phyloP scores from a whole-genome alignment of 2,329 filamentous ascomycete species.

The Penicillium freii region DNA sequence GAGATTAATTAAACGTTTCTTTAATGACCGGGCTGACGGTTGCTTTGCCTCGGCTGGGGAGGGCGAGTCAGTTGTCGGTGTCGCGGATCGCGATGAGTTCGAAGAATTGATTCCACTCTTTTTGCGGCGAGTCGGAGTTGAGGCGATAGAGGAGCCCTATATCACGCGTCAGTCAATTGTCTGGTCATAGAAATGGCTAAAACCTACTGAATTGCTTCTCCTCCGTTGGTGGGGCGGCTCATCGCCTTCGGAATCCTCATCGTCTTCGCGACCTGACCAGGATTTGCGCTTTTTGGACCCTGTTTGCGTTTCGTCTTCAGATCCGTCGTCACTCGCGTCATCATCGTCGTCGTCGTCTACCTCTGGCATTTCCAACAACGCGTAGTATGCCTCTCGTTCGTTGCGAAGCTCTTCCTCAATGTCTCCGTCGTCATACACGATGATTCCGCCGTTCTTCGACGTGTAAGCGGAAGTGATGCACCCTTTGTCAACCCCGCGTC shows the following conservation, averaged over 20 bases:
- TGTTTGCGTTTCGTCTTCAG: slow-evolving; percentile 52
- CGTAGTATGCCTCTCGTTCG: slow-evolving; percentile 79
- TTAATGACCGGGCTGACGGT: slow-evolving; percentile 69
- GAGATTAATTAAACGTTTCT: slow-evolving; percentile 70
- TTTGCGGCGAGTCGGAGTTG: slow-evolving; percentile 44
- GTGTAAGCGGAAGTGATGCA: slow-evolving; percentile 70
- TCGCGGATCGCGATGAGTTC: slow-evolving; percentile 48
- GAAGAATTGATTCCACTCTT: slow-evolving; percentile 42
- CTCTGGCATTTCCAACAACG: slow-evolving; percentile 87
- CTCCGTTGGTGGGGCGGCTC: slow-evolving; percentile 75
- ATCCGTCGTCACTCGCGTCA: slow-evolving; percentile 59
- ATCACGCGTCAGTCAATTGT: slow-evolving; percentile 14
- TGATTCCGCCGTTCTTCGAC: slow-evolving; percentile 78
- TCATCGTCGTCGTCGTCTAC: slow-evolving; percentile 74
- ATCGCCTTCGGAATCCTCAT: slow-evolving; percentile 66
- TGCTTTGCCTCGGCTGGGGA: slow-evolving; percentile 50
- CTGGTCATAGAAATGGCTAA: not conserved
- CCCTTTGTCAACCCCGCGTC: slow-evolving; percentile 68
- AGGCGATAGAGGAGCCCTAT: slow-evolving; percentile 42
- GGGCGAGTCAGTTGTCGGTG: slow-evolving; percentile 41
- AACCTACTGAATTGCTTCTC: slow-evolving; percentile 77
- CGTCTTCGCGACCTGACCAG: slow-evolving; percentile 68
- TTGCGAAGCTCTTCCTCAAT: slow-evolving; percentile 75
- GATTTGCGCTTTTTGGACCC: slow-evolving; percentile 70
- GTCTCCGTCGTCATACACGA: slow-evolving; percentile 95